Conservation (phyloP, 108 stramenopile species). For the Ochromonas danica region DNA sequence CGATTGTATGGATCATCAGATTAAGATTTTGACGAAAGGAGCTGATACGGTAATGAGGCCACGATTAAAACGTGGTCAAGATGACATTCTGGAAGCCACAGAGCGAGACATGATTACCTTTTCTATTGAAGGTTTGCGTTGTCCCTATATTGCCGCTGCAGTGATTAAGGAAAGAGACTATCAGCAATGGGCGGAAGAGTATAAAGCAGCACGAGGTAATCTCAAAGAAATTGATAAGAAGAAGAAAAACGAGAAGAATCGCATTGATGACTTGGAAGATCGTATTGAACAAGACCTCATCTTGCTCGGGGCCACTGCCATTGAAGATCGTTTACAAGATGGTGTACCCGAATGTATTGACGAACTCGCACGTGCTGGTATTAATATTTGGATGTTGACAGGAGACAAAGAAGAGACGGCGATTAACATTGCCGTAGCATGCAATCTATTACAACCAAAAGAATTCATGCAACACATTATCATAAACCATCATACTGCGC, state of each 20-base stretch:
- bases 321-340: conserved; percentile 58
- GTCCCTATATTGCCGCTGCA: background rate
- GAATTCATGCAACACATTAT: conserved; percentile 28
- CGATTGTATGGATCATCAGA: background rate
- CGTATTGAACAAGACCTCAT: conserved; percentile 33
- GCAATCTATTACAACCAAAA: conserved; percentile 8
- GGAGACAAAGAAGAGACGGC: conserved; percentile 65
- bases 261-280: conserved; percentile 20
- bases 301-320: conserved; percentile 59
- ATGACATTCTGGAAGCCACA: background rate
- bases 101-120: background rate
- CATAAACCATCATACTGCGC: conserved; percentile 11
- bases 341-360: conserved; percentile 57
- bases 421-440: conserved; percentile 55
- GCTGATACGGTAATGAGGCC: conserved; percentile 23
- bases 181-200: background rate
- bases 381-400: conserved; percentile 61
- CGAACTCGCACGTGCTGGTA: conserved; percentile 53
- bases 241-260: background rate
- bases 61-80: background rate
- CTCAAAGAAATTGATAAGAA: conserved; percentile 24
- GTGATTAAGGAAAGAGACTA: background rate
- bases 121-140: conserved; percentile 24
- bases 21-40: conserved; percentile 24
- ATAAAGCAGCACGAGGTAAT: background rate